Evolutionary conservation across 176 grass and related monocot species (phyloP).

Genomic region (Phoenix roebelenii): DNA sequence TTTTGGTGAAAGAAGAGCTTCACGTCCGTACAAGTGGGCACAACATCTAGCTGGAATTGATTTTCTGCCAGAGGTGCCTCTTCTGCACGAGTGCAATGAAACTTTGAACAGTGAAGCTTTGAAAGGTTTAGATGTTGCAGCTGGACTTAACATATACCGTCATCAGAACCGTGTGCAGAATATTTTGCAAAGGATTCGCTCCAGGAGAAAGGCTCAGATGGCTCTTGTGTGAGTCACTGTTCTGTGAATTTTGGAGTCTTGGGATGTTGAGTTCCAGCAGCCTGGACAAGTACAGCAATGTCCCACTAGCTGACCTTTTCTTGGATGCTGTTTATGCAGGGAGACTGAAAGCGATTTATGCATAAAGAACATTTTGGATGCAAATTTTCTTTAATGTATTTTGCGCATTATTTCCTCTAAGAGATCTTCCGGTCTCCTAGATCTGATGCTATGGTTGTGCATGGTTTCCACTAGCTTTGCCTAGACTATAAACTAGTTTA

Average conservation of each 20-base stretch:
- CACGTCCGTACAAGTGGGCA: slow-evolving; percentile 92
- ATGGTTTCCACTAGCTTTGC: too few relatives aligned
- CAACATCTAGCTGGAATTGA: slow-evolving; percentile 94
- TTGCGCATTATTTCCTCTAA: slow-evolving; percentile 1
- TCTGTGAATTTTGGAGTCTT: slow-evolving; percentile 43
- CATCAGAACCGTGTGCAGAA: slow-evolving; percentile 66
- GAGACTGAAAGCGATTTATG: slow-evolving; percentile 18
- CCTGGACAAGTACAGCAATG: slow-evolving; percentile 25
- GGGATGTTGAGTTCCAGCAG: slow-evolving; percentile 28
- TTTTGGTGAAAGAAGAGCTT: slow-evolving; percentile 55
- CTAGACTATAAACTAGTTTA: too few relatives aligned
- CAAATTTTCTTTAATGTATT: slow-evolving; percentile 2
- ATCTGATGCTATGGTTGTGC: too few relatives aligned
- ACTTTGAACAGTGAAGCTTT: slow-evolving; percentile 27
- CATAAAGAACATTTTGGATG: slow-evolving; percentile 31
- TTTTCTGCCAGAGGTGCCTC: slow-evolving; percentile 75
- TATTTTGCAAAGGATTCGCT: slow-evolving; percentile 92
- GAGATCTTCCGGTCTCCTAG: too few relatives aligned
- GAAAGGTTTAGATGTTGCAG: slow-evolving; percentile 47
- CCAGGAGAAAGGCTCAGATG: slow-evolving; percentile 71
- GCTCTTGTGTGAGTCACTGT: slow-evolving; percentile 92
- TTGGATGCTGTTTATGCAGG: slow-evolving; percentile 28
- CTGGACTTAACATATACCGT: slow-evolving; percentile 61
- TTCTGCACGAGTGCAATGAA: slow-evolving; percentile 14
- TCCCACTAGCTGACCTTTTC: slow-evolving; percentile 32